Conservation (phyloP, 2,329 filamentous ascomycete genomes). For the Pseudopithomyces chartarum region DNA sequence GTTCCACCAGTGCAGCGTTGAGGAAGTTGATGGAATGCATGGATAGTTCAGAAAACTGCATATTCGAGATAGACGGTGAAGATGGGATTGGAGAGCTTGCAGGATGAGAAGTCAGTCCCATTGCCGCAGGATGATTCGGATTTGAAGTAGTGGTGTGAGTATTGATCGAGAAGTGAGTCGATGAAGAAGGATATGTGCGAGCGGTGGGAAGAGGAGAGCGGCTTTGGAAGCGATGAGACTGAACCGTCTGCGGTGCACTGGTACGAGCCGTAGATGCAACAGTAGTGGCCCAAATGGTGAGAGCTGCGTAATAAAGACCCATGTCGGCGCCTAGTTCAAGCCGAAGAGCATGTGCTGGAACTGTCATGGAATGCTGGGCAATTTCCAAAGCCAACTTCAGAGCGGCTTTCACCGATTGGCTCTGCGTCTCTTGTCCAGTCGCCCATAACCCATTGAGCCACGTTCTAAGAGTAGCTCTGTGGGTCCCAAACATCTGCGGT, state of each 20-base stretch:
- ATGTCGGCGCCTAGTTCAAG: conserved; percentile 39
- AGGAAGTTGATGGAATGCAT: conserved; percentile 34
- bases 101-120: conserved; percentile 17
- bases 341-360: conserved; percentile 18
- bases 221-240: conserved; percentile 21
- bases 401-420: conserved; percentile 27
- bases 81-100: conserved; percentile 20
- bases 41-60: conserved; percentile 22
- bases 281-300: conserved; percentile 44
- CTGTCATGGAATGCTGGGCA: conserved; percentile 28
- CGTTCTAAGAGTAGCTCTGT: conserved; percentile 37
- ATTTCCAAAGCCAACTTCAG: conserved; percentile 33
- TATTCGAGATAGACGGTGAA: conserved; percentile 19
- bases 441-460: conserved; percentile 45
- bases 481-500: conserved; percentile 34
- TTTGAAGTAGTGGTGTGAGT: conserved; percentile 13
- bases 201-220: conserved; percentile 21
- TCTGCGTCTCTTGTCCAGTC: conserved; percentile 8
- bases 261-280: conserved; percentile 30
- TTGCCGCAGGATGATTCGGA: conserved; percentile 14
- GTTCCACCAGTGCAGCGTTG: conserved; percentile 21
- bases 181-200: conserved; percentile 8
- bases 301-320: conserved; percentile 40
- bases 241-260: conserved; percentile 12
- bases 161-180: conserved; percentile 9